Evolutionary conservation across 2,329 filamentous ascomycete genomes (phyloP).

Genomic region (Orbilia javanica): DNA sequence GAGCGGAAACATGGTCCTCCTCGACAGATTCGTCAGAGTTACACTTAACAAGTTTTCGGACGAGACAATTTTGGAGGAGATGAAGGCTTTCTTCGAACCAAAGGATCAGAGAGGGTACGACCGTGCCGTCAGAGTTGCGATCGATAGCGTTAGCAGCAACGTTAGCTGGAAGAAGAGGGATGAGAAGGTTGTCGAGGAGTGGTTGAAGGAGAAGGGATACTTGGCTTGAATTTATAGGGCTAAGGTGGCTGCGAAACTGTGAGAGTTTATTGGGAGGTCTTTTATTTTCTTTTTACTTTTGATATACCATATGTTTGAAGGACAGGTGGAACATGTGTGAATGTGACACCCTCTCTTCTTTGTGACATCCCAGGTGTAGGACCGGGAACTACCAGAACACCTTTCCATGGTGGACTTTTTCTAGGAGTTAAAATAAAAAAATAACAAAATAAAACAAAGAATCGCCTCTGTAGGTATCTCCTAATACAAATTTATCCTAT

Average conservation of each 20-base stretch:
- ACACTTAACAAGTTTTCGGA: conserved; percentile 84
- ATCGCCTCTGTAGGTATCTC: not conserved
- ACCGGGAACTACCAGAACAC: not conserved
- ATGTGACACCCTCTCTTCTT: not conserved
- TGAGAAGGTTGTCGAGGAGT: conserved; percentile 78
- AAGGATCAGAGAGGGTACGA: conserved; percentile 90
- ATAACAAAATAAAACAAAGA: not conserved
- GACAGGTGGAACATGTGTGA: not conserved
- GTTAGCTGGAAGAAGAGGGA: conserved; percentile 86
- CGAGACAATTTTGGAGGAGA: conserved; percentile 77
- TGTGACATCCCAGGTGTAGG: not conserved
- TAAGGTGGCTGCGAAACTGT: conserved; percentile 6
- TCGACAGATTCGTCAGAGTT: conserved; percentile 88
- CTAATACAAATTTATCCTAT: no score
- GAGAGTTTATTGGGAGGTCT: not conserved
- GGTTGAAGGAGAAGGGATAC: conserved; percentile 77
- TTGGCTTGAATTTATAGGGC: conserved; percentile 63
- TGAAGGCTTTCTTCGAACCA: conserved; percentile 83
- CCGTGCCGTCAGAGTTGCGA: conserved; percentile 84
- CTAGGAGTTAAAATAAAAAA: not conserved
- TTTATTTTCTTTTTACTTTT: not conserved
- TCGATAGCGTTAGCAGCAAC: conserved; percentile 85
- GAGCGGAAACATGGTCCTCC: conserved; percentile 79
- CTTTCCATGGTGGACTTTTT: not conserved
- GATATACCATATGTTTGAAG: not conserved